Conservation (phyloP, 306 rosid species). For the Gastrolobium bilobum region DNA sequence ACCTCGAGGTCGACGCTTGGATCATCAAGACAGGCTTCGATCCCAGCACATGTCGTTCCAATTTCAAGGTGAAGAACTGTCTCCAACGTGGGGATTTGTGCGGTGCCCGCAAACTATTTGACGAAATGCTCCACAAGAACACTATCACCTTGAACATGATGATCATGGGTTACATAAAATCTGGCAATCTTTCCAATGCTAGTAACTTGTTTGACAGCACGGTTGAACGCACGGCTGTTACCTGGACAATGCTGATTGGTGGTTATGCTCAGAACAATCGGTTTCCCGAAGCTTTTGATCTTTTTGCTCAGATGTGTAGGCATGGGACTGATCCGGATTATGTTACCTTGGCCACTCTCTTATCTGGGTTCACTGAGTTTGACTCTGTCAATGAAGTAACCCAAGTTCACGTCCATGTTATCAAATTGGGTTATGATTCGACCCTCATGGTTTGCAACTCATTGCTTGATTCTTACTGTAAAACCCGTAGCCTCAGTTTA, state of each 20-base stretch:
- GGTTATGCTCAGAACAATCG: constrained; percentile 63
- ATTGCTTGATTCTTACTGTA: constrained; percentile 85
- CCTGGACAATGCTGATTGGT: constrained; percentile 91
- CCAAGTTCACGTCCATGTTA: constrained; percentile 73
- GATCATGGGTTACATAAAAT: constrained; percentile 73
- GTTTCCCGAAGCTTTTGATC: constrained; percentile 67
- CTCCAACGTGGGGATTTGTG: constrained; percentile 62
- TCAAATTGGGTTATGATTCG: constrained; percentile 70
- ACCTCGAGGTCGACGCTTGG: constrained; percentile 62
- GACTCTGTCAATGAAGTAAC: constrained; percentile 59
- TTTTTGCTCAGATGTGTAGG: constrained; percentile 72
- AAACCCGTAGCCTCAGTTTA: constrained; percentile 59
- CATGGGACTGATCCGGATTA: constrained; percentile 68
- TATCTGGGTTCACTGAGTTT: constrained; percentile 73
- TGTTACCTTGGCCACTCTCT: constrained; percentile 76
- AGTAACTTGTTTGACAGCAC: constrained; percentile 70
- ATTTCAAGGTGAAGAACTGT: constrained; percentile 62
- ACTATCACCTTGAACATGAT: constrained; percentile 74
- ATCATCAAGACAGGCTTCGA: constrained; percentile 83
- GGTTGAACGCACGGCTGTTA: constrained; percentile 72
- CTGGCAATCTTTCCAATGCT: constrained; percentile 70
- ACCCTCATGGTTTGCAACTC: constrained; percentile 83
- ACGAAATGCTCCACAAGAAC: constrained; percentile 77
- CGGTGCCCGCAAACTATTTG: constrained; percentile 71
- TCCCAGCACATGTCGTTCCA: constrained; percentile 69